phyloP scores from a whole-genome alignment of 202 grass and related monocot genomes.

The Hordeum pubiflorum region DNA sequence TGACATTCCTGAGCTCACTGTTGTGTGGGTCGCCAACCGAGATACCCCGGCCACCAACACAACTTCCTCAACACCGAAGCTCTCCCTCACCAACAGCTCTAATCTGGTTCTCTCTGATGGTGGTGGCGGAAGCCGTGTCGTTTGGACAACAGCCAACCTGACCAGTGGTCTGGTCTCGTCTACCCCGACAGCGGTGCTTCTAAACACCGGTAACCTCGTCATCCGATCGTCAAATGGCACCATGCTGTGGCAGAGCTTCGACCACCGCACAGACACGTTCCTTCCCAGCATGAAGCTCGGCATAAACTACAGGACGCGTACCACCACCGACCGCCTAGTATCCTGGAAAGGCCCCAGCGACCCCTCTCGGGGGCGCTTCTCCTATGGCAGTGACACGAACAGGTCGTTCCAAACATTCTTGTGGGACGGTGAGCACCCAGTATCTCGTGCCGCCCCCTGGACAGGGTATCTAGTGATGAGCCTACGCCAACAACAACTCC shows the following conservation, averaged over 20 bases:
- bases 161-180: neutral
- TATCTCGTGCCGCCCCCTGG: slow-evolving; percentile 35
- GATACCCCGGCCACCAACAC: neutral
- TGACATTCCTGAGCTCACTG: neutral
- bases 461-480: neutral
- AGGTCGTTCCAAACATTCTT: slow-evolving; percentile 21
- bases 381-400: slow-evolving; percentile 15
- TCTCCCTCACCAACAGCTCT: neutral
- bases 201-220: neutral
- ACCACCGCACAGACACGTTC: neutral
- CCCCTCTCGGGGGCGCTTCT: slow-evolving; percentile 16
- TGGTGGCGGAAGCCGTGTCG: neutral
- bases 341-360: slow-evolving; percentile 2
- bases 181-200: neutral
- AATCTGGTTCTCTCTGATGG: slow-evolving; percentile 20
- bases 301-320: neutral
- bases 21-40: neutral
- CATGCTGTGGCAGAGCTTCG: neutral
- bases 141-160: neutral
- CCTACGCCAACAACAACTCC: neutral
- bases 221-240: neutral
- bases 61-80: neutral
- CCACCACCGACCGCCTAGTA: neutral
- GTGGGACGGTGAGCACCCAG: slow-evolving; percentile 21
- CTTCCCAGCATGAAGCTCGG: neutral